These are phyloP conservation scores for Beauveria pseudobassiana DNA, from an alignment of 2,329 filamentous ascomycete genomes.

Conservation along the genomic window DNA sequence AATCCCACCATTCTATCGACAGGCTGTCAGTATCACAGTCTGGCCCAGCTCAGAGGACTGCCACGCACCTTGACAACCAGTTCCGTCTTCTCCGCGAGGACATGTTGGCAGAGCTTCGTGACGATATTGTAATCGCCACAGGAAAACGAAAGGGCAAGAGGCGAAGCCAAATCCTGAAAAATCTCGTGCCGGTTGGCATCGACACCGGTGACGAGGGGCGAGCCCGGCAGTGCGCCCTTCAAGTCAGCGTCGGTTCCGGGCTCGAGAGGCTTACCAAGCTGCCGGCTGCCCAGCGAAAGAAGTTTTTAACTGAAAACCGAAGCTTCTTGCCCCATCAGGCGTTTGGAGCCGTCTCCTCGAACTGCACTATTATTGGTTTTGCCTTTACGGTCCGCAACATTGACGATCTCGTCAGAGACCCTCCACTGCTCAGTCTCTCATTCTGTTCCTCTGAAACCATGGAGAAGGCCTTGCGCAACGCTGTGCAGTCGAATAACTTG, in stretches of 20 bases:
- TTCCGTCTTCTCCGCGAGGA: constrained; percentile 67
- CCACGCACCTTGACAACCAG: constrained; percentile 58
- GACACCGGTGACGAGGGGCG: constrained; percentile 25
- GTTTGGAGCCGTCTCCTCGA: constrained; percentile 52
- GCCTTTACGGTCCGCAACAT: constrained; percentile 47
- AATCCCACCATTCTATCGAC: constrained; percentile 47
- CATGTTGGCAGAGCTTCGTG: constrained; percentile 58
- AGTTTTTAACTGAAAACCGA: constrained; percentile 38
- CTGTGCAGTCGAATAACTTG: constrained; percentile 28
- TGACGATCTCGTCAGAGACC: constrained; percentile 32
- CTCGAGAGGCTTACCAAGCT: constrained; percentile 34
- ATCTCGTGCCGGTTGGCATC: constrained; percentile 31
- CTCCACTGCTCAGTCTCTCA: constrained; percentile 43
- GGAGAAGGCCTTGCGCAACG: constrained; percentile 28
- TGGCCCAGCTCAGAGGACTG: constrained; percentile 26
- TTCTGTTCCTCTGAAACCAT: constrained; percentile 41
- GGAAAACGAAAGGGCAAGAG: constrained; percentile 37
- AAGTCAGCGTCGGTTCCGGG: constrained; percentile 33
- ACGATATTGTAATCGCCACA: constrained; percentile 47
- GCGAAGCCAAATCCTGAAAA: constrained; percentile 28
- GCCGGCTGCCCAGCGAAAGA: constrained; percentile 26
- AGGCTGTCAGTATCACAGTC: constrained; percentile 37
- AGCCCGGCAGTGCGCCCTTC: constrained; percentile 29
- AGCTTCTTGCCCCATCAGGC: constrained; percentile 51
- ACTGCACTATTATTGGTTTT: constrained; percentile 50